Evolutionary conservation across 2,329 filamentous ascomycete species (phyloP), one percentile per base, ranked within the genome.

Genomic region (Hymenoscyphus salicellus): DNA sequence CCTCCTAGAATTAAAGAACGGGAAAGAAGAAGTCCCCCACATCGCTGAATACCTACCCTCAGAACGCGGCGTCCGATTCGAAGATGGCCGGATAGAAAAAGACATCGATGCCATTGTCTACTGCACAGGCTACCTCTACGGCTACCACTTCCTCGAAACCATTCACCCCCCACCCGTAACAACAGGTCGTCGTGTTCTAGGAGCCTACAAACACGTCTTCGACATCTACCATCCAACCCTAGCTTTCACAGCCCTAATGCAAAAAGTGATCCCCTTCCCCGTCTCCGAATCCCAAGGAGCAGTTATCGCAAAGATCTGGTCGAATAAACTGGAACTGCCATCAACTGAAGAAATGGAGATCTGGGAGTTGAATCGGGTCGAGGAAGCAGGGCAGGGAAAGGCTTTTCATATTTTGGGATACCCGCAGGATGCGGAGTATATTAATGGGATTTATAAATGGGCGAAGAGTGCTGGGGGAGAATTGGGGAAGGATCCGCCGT

Each of bases 111-210:
- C 86, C 1, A 79, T 97, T 5, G 75, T 98, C 32, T 97, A 94
- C 77, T 93, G 91, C 75, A 97, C 94, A 0, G 94, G 94, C 0
- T 98, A 96, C 72, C 85, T 96, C 63, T 97, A 91, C 77, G 88
- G 89, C 5, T 90, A 90, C 64, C 92, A 93, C 0, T 97, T 97
- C 73, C 75, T 89, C 4, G 74, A 75, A 14, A 74, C 77, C 2
- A 69, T 84, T 4, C 72, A 78, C 16, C 77, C 86, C 0, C 80
- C 85, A 0, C 74, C 92, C 1, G 82, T 93, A 63, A 87, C 84
- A 0, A 84, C 87, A 62, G 93, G 93, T 0, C 84, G 83, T 38
- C 84, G 90, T 32, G 87, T 93, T 0, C 81, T 88, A 66, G 86
- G 89, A 38, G 78, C 93, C 2, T 97, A 93, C 75, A 82, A 92